Percentiles rank a stretch among this genome's conserved stretches.
phyloP scores from a whole-genome alignment of 768 basidiomycete genomes.

The Macrolepiota albuminosa region DNA sequence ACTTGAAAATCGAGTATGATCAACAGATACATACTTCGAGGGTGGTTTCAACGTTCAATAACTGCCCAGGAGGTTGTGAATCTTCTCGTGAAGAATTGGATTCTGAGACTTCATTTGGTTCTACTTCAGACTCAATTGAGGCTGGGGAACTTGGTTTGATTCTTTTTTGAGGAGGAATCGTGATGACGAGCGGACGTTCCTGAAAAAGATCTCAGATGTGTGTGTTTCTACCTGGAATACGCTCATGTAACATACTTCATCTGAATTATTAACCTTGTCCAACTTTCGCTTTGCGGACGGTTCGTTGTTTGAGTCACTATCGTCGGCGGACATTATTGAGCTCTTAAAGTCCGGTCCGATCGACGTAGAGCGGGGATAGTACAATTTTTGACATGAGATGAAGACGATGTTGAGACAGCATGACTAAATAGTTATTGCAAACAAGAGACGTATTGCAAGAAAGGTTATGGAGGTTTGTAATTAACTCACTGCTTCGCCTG shows the following conservation, averaged over 20 bases:
- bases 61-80: not conserved
- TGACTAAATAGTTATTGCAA: not conserved
- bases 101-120: not conserved
- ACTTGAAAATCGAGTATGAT: not conserved
- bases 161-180: conserved; percentile 4
- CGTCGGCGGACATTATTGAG: too few relatives aligned
- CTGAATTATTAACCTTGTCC: not conserved
- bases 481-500: not conserved
- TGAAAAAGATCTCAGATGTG: not conserved
- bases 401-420: not conserved
- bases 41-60: not conserved
- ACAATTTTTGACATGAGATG: not conserved
- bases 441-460: not conserved
- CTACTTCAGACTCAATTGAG: not conserved
- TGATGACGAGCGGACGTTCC: conserved; percentile 1
- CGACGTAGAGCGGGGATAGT: too few relatives aligned
- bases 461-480: not conserved
- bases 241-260: conserved; percentile 2
- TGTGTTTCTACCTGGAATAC: not conserved
- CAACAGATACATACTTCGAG: not conserved
- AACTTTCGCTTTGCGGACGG: conserved; percentile 6
- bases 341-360: not conserved
- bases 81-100: not conserved
- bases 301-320: conserved; percentile 5
- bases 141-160: not conserved